Base-by-base conservation (phyloP, 2,329 filamentous ascomycete genomes). In the Tetracladium maxilliforme region DNA sequence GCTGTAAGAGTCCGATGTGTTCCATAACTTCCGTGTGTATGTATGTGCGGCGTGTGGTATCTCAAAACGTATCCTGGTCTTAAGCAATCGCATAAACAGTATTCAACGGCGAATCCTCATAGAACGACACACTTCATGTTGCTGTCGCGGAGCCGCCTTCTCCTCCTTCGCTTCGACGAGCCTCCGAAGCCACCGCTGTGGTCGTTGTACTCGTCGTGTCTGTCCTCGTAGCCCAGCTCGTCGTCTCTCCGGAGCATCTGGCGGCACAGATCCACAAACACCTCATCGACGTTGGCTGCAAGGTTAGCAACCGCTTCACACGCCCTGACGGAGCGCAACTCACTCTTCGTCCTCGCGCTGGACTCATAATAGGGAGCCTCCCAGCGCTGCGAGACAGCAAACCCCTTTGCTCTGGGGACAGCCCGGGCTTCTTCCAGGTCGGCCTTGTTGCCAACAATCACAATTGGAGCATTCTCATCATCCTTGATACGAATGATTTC, bases 331-430 rank as follows among this genome's bases (percentile, higher is more conserved):
- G 10, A 10, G 10, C 13, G 10, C 13, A 22, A 24, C 37, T 33
- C 24, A 47, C 44, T 67, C 40, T 71, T 52, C 37, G 70, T 54
- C 27, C 74, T 54, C 21, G 75, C 75, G 20, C 65, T 73, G 8
- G 75, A 77, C 49, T 81, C 75, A 44, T 80, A 81, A 44, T 80
- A 80, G 3, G 75, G 75, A 16, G 73, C 71, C 8, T 70, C 72
- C 74, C 75, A 81, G 33, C 59, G 64, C 40, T 78, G 71, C 18
- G 67, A 71, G 26, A 78, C 58, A 14, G 65, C 60, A 43, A 80
- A 79, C 5, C 74, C 75, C 29, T 62, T 60, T 17, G 69, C 62
- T 26, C 73, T 58, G 7, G 69, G 64, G 3, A 81, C 73, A 7
- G 64, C 62, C 13, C 75, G 68, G 44, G 79, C 72, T 41, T 79